Conservation (phyloP, 2,329 filamentous ascomycete species). For the Phialocephala subalpina region DNA sequence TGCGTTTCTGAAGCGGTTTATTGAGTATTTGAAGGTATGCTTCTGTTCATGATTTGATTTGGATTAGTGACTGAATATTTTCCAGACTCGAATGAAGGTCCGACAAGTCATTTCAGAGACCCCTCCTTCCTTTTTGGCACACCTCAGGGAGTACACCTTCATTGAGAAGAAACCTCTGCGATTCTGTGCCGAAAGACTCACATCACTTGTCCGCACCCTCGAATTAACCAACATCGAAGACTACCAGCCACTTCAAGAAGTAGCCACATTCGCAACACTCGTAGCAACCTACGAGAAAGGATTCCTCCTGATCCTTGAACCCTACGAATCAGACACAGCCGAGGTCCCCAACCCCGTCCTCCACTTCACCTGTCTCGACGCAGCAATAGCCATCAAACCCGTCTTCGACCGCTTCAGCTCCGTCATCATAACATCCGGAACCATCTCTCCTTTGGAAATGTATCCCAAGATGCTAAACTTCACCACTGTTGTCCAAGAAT, state of each 20-base stretch:
- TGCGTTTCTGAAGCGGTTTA: constrained; percentile 92
- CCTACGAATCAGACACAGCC: constrained; percentile 93
- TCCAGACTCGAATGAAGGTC: constrained; percentile 93
- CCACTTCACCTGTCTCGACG: constrained; percentile 96
- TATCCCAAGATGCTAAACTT: constrained; percentile 99
- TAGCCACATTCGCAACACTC: constrained; percentile 95
- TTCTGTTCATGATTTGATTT: not conserved
- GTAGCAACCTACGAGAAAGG: constrained; percentile 97
- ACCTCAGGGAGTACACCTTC: constrained; percentile 94
- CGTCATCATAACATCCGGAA: constrained; percentile 97
- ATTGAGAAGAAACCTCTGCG: constrained; percentile 95
- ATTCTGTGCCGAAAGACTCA: constrained; percentile 94
- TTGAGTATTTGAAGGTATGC: constrained; percentile 86
- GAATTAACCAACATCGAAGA: constrained; percentile 98
- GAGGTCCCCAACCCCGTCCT: constrained; percentile 97
- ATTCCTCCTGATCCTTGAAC: constrained; percentile 95
- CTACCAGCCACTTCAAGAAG: constrained; percentile 95
- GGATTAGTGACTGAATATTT: constrained; percentile 27
- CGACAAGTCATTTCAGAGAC: constrained; percentile 97
- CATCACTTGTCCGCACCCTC: constrained; percentile 91
- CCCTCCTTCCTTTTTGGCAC: constrained; percentile 89
- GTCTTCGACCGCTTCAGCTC: constrained; percentile 98
- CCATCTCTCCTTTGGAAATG: constrained; percentile 96
- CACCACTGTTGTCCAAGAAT: constrained; percentile 91
- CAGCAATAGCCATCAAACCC: constrained; percentile 96